Evolutionary conservation across 2,329 filamentous ascomycete species (phyloP), one percentile per base, ranked within the genome.

Genomic region (Nigrospora osmanthi): DNA sequence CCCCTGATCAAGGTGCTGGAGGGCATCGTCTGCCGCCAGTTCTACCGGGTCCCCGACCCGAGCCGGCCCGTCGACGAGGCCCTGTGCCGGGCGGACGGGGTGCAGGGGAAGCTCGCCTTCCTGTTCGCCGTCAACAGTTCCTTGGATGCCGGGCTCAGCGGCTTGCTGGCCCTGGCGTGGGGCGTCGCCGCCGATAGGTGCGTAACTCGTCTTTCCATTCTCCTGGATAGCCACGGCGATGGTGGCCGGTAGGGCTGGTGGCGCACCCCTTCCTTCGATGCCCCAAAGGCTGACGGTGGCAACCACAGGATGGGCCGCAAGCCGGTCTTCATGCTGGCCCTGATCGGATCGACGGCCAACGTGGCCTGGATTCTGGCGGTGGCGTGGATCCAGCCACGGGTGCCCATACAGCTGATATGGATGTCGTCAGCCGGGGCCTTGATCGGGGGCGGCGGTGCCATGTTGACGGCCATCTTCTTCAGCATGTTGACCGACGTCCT

Each of bases 401-500:
- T 69, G 11, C 64, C 64, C 3, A 36, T 69, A 4, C 56, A 60
- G 11, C 43, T 64, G 1, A 43, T 69, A 11, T 69, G 64, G 62
- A 44, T 63, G 14, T 54, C 55, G 4, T 56, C 65, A 2, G 44
- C 58, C 1, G 52, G 61, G 23, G 30, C 44, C 15, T 42, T 66
- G 9, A 45, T 70, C 32, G 66, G 67, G 6, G 67, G 66, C 10
- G 67, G 66, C 2, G 57, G 56, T 32, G 55, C 58, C 4, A 59
- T 67, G 6, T 35, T 58, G 6, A 16, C 46, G 3, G 61, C 61
- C 19, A 56, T 62, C 11, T 51, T 67, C 28, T 58, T 59, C 33
- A 63, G 64, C 16, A 64, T 68, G 49, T 54, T 61, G 32, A 57
- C 59, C 1, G 66, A 69, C 42, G 56, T 66, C 11, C 63, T 60